Conservation (phyloP, 202 grass and related monocot genomes). For the Musa balbisiana region DNA sequence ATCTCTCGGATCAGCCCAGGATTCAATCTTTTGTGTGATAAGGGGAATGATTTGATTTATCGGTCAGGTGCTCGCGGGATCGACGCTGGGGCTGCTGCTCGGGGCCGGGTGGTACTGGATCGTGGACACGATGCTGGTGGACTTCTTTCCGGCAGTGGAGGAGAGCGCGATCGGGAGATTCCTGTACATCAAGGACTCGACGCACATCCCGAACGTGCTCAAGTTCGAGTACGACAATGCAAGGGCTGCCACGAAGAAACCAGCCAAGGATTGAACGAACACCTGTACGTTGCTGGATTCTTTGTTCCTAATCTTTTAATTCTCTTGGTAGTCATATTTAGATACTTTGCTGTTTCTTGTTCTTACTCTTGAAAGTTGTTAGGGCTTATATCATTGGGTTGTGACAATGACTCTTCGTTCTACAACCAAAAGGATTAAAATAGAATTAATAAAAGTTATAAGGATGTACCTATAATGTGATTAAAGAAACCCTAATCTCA, state of each 20-base stretch:
- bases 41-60: too few relatives aligned
- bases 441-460: neutral
- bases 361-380: too few relatives aligned
- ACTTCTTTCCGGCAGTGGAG: constrained; percentile 88
- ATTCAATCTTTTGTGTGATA: neutral
- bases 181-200: constrained; percentile 91
- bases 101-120: constrained; percentile 92
- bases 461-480: too few relatives aligned
- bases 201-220: constrained; percentile 81
- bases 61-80: constrained; percentile 64
- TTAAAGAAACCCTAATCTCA: too few relatives aligned
- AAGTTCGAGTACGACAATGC: constrained; percentile 99
- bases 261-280: constrained; percentile 55
- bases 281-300: constrained; percentile 4
- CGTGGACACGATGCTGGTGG: constrained; percentile 54
- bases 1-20: constrained; percentile 25
- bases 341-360: too few relatives aligned
- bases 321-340: neutral
- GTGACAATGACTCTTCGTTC: too few relatives aligned
- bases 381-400: too few relatives aligned
- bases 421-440: too few relatives aligned
- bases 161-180: constrained; percentile 70
- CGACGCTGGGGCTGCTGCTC: constrained; percentile 56
- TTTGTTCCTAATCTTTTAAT: constrained; percentile 1
- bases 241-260: constrained; percentile 81